Base-by-base conservation (phyloP, 176 grass and related monocot species). In the Aegilops umbellulata region DNA sequence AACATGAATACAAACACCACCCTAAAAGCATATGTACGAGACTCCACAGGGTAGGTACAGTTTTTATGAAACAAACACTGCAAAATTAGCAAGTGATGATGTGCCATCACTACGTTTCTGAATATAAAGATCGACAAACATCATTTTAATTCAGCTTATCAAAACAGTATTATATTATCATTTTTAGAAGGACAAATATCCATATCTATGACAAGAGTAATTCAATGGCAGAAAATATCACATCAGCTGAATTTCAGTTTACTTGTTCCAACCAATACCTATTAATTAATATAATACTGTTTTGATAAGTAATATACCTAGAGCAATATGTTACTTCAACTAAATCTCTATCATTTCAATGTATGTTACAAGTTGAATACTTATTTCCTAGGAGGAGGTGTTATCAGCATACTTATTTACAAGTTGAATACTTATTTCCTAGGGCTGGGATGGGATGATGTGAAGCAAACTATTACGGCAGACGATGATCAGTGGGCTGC, bases 251-350 rank as follows among this genome's bases (percentile, higher is more conserved):
- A 53, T 49, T 30, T 70, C 39, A 13, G 49, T 53, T 17, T 53
- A 53, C 62, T 85, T 49, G 65, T 31, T 76, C 49, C 81, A 70
- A 69, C 38, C 74, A 70, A 14, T 79, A 34, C 76, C 38, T 49
- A 36, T 35, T 65, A 42, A 72, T 44, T 35, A 66, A 49, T 58
- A 32, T 24, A 34, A 61, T 25, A 20, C 4, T 19, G 32, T 2
- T 58, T 69, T 69, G 25, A 53, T 19, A 53, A 53, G 49, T 46
- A 47, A 15, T 15, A 47, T 47, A 77, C 34, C 10, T 74, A 39
- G 13, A 23, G 27, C 30, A 3, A 51, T 11, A 24, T 8, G 42
- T 6, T 35, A 80, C n/a, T 88, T 30, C 41, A 80, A 60, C 60
- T 85, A 68, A 57, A 57, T 51, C 47, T 51, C 15, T 51, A 51